Base-by-base conservation (phyloP, 1,139 yeast species). In the Lodderomyces oxycetoniae region DNA sequence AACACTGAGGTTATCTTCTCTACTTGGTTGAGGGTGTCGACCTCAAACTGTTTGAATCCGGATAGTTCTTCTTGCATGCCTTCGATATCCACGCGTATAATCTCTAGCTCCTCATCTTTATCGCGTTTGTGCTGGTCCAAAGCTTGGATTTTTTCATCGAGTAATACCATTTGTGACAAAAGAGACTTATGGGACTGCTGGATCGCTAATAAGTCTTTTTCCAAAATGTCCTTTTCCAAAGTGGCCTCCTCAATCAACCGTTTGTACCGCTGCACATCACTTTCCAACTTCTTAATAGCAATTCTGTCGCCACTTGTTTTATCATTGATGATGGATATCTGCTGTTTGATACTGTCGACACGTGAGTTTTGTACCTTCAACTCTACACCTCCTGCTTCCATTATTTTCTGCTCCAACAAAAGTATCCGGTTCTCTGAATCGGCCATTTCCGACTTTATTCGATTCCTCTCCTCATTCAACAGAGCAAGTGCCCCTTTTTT, bases 311-410 rank as follows among this genome's bases (percentile, higher is more conserved):
- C 74, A 3, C 82, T 69, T n/a, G 78, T 66, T 45, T 77, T 79
- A 28, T 77, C 77, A 23, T 61, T 65, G 15, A 77, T 59, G 14
- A 83, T 72, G 39, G 81, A 85, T 29, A 85, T 72, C 47, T 77
- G 74, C 47, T 84, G 87, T 32, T 68, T 67, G 26, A 84, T 66
- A 1, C 93, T 82, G 48, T 80, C 91, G 9, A 91, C 96, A 48
- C 79, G 83, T 1, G 93, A 74, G 45, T 79, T 84, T 49, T 88
- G 96, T 42, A 84, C 58, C 37, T 89, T 78, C 44, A 91, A 67
- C 43, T 80, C 80, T 9, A 85, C 81, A 44, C 99, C 99, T 35
- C 99, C 98, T 35, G 88, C 83, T 39, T 84, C 82, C 85, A 89
- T 77, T 24, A 93, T 86, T 50, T 80, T 71, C 38, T 80, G 86